phyloP scores from a whole-genome alignment of 2,329 filamentous ascomycete genomes.

The Neofusicoccum kwambonambiense region DNA sequence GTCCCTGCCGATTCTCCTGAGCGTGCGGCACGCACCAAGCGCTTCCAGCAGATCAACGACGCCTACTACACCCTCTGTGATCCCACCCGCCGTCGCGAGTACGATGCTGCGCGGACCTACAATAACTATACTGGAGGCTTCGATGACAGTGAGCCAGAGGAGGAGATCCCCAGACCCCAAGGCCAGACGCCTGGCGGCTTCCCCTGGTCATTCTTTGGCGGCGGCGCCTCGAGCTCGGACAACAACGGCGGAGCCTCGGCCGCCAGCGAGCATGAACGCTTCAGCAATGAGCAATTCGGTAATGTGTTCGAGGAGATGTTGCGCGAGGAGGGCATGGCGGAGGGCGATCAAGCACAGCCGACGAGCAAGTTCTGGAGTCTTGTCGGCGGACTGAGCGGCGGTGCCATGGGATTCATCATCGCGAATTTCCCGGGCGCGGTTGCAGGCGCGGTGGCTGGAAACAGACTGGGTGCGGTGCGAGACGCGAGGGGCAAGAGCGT shows the following conservation, averaged over 20 bases:
- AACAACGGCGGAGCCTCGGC: slow-evolving; percentile 30
- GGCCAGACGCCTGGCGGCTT: slow-evolving; percentile 45
- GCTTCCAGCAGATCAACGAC: slow-evolving; percentile 89
- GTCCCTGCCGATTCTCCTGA: slow-evolving; percentile 82
- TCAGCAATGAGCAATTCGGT: slow-evolving; percentile 80
- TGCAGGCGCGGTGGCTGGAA: slow-evolving; percentile 89
- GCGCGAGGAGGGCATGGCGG: slow-evolving; percentile 65
- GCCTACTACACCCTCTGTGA: slow-evolving; percentile 92
- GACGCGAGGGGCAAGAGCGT: slow-evolving; percentile 95
- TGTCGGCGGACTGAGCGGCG: slow-evolving; percentile 81
- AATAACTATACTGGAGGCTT: slow-evolving; percentile 46
- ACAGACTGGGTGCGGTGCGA: slow-evolving; percentile 82
- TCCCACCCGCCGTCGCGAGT: slow-evolving; percentile 71
- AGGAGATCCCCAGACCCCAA: slow-evolving; percentile 45
- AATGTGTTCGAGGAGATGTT: slow-evolving; percentile 59
- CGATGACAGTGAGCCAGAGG: slow-evolving; percentile 48
- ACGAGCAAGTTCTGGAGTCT: slow-evolving; percentile 83
- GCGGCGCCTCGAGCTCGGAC: slow-evolving; percentile 23
- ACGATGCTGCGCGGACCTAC: slow-evolving; percentile 70
- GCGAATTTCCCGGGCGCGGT: slow-evolving; percentile 87
- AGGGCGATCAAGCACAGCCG: slow-evolving; percentile 58
- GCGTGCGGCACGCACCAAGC: slow-evolving; percentile 74
- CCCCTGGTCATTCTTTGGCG: slow-evolving; percentile 73
- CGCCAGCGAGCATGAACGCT: slow-evolving; percentile 52
- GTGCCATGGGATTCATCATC: slow-evolving; percentile 89